These are phyloP conservation scores for Komagataea norvegica DNA, from an alignment of 1,139 yeast genomes.

Conservation along the genomic window DNA sequence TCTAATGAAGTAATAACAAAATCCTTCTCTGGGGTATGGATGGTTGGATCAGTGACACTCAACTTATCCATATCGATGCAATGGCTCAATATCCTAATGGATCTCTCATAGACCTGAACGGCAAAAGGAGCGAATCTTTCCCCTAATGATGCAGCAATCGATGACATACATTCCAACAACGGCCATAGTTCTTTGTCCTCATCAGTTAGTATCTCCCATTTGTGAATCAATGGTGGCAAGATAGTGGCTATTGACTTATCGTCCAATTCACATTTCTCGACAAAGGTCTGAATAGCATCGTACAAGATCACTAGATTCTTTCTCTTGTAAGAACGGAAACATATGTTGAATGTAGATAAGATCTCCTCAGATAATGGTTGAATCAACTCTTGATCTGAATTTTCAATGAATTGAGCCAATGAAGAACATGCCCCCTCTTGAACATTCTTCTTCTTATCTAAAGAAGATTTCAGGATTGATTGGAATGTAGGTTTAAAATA, in stretches of 20 bases:
- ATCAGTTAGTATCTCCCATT: slow-evolving; percentile 74
- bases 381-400: slow-evolving; percentile 55
- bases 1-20: slow-evolving; percentile 86
- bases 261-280: slow-evolving; percentile 60
- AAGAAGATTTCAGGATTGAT: slow-evolving; percentile 65
- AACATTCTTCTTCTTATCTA: slow-evolving; percentile 84
- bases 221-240: slow-evolving; percentile 73
- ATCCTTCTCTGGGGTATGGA: slow-evolving; percentile 85
- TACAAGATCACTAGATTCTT: slow-evolving; percentile 76
- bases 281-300: slow-evolving; percentile 90
- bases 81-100: slow-evolving; percentile 60
- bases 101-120: slow-evolving; percentile 78
- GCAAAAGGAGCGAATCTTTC: slow-evolving; percentile 88
- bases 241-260: slow-evolving; percentile 56
- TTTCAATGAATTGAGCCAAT: slow-evolving; percentile 76
- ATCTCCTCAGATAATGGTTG: slow-evolving; percentile 54
- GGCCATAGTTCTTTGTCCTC: slow-evolving; percentile 88
- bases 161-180: slow-evolving; percentile 84
- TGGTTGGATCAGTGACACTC: slow-evolving; percentile 58
- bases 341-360: slow-evolving; percentile 62
- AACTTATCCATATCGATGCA: slow-evolving; percentile 66
- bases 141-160: slow-evolving; percentile 84
- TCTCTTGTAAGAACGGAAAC: slow-evolving; percentile 75
- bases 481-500: slow-evolving; percentile 76
- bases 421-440: slow-evolving; percentile 94